phyloP scores from a whole-genome alignment of 2,329 filamentous ascomycete genomes.

The Monosporascus sp. region DNA sequence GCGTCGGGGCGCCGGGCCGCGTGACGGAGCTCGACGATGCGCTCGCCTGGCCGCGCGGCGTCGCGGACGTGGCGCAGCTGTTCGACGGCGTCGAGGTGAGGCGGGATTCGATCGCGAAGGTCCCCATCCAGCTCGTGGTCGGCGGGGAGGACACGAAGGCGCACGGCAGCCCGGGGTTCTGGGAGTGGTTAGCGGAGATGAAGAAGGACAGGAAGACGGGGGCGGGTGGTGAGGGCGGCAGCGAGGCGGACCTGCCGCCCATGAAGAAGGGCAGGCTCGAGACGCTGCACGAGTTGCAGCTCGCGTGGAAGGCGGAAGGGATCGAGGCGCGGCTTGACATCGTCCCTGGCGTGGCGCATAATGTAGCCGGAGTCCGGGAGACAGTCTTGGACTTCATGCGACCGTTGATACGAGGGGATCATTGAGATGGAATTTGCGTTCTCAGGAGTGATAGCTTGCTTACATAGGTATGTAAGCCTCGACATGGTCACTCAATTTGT shows the following conservation, averaged over 20 bases:
- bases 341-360: conserved; percentile 18
- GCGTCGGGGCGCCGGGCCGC: conserved; percentile 27
- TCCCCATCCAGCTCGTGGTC: conserved; percentile 17
- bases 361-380: conserved; percentile 9
- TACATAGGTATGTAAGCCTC: too few relatives aligned
- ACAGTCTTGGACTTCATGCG: conserved; percentile 6
- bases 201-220: background rate
- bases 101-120: conserved; percentile 10
- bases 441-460: too few relatives aligned
- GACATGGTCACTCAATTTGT: too few relatives aligned
- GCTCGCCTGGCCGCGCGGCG: conserved; percentile 16
- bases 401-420: conserved; percentile 2
- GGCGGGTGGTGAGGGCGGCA: background rate
- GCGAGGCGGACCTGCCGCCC: background rate
- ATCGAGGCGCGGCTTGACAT: conserved; percentile 17
- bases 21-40: conserved; percentile 19
- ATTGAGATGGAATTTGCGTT: too few relatives aligned
- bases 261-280: conserved; percentile 9
- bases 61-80: conserved; percentile 12
- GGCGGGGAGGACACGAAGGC: conserved; percentile 14
- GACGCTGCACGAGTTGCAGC: conserved; percentile 8
- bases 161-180: conserved; percentile 17
- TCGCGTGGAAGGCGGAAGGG: conserved; percentile 13
- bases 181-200: conserved; percentile 13
- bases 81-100: conserved; percentile 10